Percentiles rank a stretch among this genome's conserved stretches.
phyloP scores from a whole-genome alignment of 148 eudicot genomes.

The Rhododendron vialii region DNA sequence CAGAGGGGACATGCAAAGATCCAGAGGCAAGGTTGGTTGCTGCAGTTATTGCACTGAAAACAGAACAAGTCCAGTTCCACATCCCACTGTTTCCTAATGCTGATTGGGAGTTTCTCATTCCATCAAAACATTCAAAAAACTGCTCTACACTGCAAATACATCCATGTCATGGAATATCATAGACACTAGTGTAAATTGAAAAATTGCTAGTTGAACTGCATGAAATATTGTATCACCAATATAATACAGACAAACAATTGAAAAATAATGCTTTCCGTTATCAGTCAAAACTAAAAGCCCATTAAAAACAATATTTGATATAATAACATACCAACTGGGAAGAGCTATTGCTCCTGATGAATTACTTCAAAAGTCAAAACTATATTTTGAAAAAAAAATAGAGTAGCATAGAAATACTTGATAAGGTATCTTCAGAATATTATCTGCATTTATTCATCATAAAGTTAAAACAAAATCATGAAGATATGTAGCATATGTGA shows the following conservation, averaged over 20 bases:
- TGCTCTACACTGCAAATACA: conserved; percentile 78
- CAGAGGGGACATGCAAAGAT: conserved; percentile 58
- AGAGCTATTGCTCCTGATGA: neutral
- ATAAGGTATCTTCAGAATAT: neutral
- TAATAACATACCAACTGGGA: neutral
- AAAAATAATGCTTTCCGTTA: neutral
- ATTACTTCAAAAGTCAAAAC: neutral
- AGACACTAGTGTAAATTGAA: neutral
- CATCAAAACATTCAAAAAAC: conserved; percentile 95
- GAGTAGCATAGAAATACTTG: neutral
- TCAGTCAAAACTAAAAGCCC: neutral
- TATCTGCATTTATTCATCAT: neutral
- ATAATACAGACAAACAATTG: neutral
- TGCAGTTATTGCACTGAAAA: conserved; percentile 83
- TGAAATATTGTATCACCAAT: neutral
- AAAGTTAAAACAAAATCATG: neutral
- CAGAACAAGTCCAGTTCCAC: conserved; percentile 97
- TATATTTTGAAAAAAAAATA: neutral
- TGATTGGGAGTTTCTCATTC: conserved; percentile 72
- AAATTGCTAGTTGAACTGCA: neutral
- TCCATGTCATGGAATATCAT: conserved; percentile 5
- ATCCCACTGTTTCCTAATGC: conserved; percentile 82
- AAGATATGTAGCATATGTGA: neutral
- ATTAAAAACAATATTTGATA: neutral
- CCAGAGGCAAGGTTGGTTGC: conserved; percentile 96